A percentile compares a stretch with the other conserved stretches of the same genome.
Evolutionary conservation across 441 rosid species (phyloP).

Genomic region (Cnidoscolus chayamansa): DNA sequence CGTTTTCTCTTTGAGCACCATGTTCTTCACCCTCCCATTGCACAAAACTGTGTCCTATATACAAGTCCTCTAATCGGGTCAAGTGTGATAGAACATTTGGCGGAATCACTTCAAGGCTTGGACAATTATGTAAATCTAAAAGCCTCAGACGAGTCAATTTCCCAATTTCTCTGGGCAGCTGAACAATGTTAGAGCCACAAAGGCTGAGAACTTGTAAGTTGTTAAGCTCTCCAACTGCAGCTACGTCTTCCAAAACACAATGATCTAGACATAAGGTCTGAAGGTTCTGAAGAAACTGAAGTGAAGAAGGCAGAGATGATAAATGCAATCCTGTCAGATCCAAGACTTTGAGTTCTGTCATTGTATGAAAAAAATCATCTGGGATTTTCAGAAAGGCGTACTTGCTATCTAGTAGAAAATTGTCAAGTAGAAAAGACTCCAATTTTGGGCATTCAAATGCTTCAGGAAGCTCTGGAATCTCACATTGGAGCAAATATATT

Average conservation of each 20-base stretch:
- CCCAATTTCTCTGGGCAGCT: slow-evolving; percentile 20
- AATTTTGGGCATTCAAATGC: slow-evolving; percentile 14
- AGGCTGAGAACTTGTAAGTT: slow-evolving; percentile 23
- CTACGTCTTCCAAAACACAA: slow-evolving; percentile 2
- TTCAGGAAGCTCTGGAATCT: slow-evolving; percentile 5
- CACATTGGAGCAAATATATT: background rate
- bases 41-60: slow-evolving; percentile 8
- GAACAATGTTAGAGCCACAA: fast-evolving
- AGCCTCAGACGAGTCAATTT: background rate
- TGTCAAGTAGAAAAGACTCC: background rate
- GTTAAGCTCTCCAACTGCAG: slow-evolving; percentile 16
- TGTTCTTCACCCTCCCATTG: slow-evolving; percentile 13
- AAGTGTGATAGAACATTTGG: slow-evolving; percentile 14
- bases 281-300: slow-evolving; percentile 17
- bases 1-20: background rate
- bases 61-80: slow-evolving; percentile 10
- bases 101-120: slow-evolving; percentile 6
- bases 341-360: slow-evolving; percentile 20
- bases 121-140: slow-evolving; percentile 13
- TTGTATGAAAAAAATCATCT: background rate
- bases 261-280: slow-evolving; percentile 7
- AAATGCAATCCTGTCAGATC: background rate
- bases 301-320: slow-evolving; percentile 16
- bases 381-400: slow-evolving; percentile 4
- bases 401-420: background rate